Base-by-base conservation (phyloP, 768 basidiomycete species). In the Lyophyllum decastes region DNA sequence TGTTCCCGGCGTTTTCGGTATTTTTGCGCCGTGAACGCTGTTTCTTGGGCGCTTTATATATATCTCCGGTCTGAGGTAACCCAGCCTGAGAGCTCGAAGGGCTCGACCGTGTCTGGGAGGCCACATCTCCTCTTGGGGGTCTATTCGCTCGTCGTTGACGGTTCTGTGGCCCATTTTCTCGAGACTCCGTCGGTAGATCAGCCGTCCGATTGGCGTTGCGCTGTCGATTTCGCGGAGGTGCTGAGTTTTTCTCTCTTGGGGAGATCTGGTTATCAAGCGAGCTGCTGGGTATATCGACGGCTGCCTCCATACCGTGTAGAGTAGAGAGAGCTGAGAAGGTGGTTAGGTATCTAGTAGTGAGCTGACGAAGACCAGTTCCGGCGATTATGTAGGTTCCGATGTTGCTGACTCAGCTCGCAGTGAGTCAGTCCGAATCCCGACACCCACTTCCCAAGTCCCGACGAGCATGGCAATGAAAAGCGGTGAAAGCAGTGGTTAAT, bases 221-320 rank as follows among this genome's bases (percentile, higher is more conserved):
- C 40, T 50, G 57, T 52, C 54, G 51, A 45, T 55, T 54, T 10
- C 47, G 50, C 22, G 40, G 49, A 26, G 35, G 55, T 40, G 51
- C 44, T 59, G 43, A 22, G 16, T 22, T 56, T 7, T 33, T 58
- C 35, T 53, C 55, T 2, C 21, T 48, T 2, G 57, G 8, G 22
- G 49, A 38, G 14, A 19, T 47, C 49, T 57, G 54, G 50, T 59
- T 46, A 21, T 41, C 49, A 47, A 41, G 45, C 33, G 50, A 38
- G 40, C 27, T 49, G 48, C 12, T 57, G 52, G 55, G 56, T 57
- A 54, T 61, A 44, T 56, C 57, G 21, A 54, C n/a, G 24, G 45
- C 46, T 30, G 50, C 45, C 33, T 62, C 61, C 61, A 62, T 62
- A 40, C 40, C 52, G 58, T 50, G 38, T 16, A 21, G 10, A 19